phyloP scores from a whole-genome alignment of 768 basidiomycete species.

The Mycena leptocephala region DNA sequence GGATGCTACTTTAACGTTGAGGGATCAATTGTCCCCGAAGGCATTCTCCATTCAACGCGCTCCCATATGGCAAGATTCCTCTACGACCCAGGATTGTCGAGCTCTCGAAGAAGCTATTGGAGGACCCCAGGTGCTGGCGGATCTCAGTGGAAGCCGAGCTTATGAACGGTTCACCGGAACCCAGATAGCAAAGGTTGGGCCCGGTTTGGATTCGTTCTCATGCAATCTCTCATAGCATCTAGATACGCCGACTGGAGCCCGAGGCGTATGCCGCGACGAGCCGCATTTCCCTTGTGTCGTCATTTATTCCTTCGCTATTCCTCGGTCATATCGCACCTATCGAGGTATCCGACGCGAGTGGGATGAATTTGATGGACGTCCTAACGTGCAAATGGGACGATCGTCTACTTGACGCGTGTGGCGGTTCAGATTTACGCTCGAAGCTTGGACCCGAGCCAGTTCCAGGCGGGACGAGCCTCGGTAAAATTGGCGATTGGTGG shows the following conservation, averaged over 20 bases:
- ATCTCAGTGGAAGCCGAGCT: slow-evolving; percentile 86
- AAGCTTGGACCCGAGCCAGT: slow-evolving; percentile 88
- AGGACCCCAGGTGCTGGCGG: slow-evolving; percentile 80
- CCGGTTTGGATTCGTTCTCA: background rate
- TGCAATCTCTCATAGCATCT: background rate
- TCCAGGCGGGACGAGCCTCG: slow-evolving; percentile 78
- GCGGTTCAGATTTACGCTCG: slow-evolving; percentile 73
- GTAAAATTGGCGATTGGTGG: slow-evolving; percentile 80
- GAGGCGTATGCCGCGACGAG: slow-evolving; percentile 72
- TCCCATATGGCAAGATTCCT: slow-evolving; percentile 95
- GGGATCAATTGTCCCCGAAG: slow-evolving; percentile 70
- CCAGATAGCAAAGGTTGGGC: slow-evolving; percentile 82
- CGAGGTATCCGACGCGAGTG: slow-evolving; percentile 91
- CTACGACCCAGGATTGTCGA: slow-evolving; percentile 82
- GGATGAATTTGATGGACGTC: slow-evolving; percentile 92
- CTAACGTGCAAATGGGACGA: slow-evolving; percentile 83
- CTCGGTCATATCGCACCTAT: slow-evolving; percentile 84
- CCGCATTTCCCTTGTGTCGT: slow-evolving; percentile 86
- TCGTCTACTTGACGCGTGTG: slow-evolving; percentile 75
- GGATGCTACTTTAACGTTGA: slow-evolving; percentile 65
- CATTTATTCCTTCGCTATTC: slow-evolving; percentile 89
- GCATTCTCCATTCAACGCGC: slow-evolving; percentile 81
- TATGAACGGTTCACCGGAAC: slow-evolving; percentile 93
- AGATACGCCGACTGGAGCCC: slow-evolving; percentile 74
- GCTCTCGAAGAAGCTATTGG: slow-evolving; percentile 79